Percentiles rank a stretch among this genome's conserved stretches.
These are phyloP conservation scores for Pseudogymnoascus pannorum DNA, from an alignment of 2,329 filamentous ascomycete species.

Conservation along the genomic window DNA sequence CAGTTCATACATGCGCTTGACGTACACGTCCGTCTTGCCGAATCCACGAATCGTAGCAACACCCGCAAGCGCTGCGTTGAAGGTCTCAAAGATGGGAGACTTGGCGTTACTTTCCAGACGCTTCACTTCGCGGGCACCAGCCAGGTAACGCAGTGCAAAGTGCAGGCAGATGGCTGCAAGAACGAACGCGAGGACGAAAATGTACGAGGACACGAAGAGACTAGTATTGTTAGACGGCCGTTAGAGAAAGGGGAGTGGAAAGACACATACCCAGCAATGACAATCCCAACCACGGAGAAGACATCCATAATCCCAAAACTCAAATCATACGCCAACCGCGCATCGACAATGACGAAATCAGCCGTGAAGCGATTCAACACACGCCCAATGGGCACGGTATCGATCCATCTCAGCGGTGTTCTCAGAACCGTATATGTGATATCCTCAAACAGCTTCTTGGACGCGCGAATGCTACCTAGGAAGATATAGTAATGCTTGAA, in stretches of 20 bases:
- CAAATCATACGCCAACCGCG: conserved; percentile 55
- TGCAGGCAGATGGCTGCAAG: conserved; percentile 52
- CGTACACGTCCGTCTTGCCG: conserved; percentile 58
- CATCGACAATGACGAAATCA: conserved; percentile 70
- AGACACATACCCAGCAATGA: conserved; percentile 47
- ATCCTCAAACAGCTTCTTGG: conserved; percentile 58
- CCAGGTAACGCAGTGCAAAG: conserved; percentile 55
- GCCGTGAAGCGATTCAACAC: conserved; percentile 72
- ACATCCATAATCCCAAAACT: conserved; percentile 52
- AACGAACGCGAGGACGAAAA: conserved; percentile 53
- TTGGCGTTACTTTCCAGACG: conserved; percentile 70
- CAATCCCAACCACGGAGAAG: conserved; percentile 56
- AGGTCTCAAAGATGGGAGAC: conserved; percentile 74
- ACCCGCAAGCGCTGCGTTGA: conserved; percentile 64
- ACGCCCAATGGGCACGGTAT: conserved; percentile 70
- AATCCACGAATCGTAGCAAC: conserved; percentile 71
- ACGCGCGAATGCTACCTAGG: conserved; percentile 59
- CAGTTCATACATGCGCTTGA: conserved; percentile 60
- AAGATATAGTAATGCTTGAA: conserved; percentile 58
- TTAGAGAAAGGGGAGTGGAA: neutral
- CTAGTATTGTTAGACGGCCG: conserved; percentile 19
- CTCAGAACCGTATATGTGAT: conserved; percentile 61
- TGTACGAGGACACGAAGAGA: conserved; percentile 58
- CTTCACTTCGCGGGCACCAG: conserved; percentile 68
- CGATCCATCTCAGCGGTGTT: conserved; percentile 70